Conservation (phyloP, 768 basidiomycete genomes). For the Candolleomyces efflorescens region DNA sequence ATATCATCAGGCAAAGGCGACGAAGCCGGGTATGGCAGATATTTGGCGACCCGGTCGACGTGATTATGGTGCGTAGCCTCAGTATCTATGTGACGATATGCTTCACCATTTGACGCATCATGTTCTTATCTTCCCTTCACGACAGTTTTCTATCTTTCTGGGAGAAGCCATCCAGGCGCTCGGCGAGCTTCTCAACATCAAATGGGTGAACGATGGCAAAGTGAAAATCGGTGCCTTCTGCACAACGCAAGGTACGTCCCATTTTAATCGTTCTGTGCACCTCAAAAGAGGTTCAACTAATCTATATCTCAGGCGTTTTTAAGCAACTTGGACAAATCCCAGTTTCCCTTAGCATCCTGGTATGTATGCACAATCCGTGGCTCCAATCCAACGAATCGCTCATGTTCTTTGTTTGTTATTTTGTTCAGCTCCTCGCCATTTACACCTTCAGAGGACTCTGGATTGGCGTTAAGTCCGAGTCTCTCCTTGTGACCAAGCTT, state of each 20-base stretch:
- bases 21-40: not conserved
- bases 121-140: too few relatives aligned
- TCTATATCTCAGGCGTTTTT: slow-evolving; percentile 18
- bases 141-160: not conserved
- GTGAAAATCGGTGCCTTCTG: slow-evolving; percentile 27
- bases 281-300: too few relatives aligned
- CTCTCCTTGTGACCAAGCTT: slow-evolving; percentile 20
- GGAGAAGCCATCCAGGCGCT: slow-evolving; percentile 28
- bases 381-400: not conserved
- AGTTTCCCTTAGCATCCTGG: slow-evolving; percentile 31
- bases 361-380: slow-evolving; percentile 15
- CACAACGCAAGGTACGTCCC: slow-evolving; percentile 23
- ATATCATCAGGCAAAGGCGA: not conserved
- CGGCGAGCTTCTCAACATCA: slow-evolving; percentile 27
- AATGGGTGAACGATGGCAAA: slow-evolving; percentile 26
- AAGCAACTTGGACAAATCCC: slow-evolving; percentile 32
- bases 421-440: slow-evolving; percentile 30
- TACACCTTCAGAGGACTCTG: slow-evolving; percentile 40
- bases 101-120: too few relatives aligned
- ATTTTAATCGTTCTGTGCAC: too few relatives aligned
- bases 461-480: slow-evolving; percentile 24
- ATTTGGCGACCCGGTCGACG: not conserved
- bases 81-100: too few relatives aligned
- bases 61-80: not conserved
- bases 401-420: too few relatives aligned